A percentile compares a stretch with the other conserved stretches of the same genome.
These are phyloP conservation scores for Scheffersomyces stipitis DNA, from an alignment of 805 yeast genomes.

Conservation along the genomic window DNA sequence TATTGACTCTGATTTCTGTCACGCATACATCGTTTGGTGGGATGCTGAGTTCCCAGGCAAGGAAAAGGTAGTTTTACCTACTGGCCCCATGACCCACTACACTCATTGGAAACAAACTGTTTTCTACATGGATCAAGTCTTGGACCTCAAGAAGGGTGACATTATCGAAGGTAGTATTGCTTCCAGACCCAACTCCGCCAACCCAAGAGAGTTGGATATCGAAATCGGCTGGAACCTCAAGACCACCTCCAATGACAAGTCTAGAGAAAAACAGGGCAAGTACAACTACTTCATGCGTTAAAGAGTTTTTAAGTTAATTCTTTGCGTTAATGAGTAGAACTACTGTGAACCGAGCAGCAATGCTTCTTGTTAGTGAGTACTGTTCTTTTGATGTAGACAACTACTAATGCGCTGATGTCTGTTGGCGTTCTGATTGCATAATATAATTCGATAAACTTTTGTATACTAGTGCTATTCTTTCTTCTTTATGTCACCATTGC, in stretches of 20 bases:
- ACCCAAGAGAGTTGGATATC: constrained; percentile 90
- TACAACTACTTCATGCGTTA: constrained; percentile 72
- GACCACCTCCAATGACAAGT: constrained; percentile 43
- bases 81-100: constrained; percentile 92
- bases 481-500: too few species aligned
- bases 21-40: constrained; percentile 92
- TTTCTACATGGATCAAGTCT: constrained; percentile 80
- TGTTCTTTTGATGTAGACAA: too few species aligned
- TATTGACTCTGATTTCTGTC: constrained; percentile 75
- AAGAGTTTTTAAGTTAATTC: too few species aligned
- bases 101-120: constrained; percentile 99
- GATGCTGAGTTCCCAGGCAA: constrained; percentile 84
- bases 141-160: constrained; percentile 78
- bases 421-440: too few species aligned
- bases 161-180: constrained; percentile 66
- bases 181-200: constrained; percentile 70
- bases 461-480: too few species aligned
- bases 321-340: too few species aligned
- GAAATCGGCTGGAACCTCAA: constrained; percentile 59
- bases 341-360: too few species aligned
- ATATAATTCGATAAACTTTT: background rate
- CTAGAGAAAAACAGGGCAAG: constrained; percentile 59
- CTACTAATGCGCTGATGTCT: too few species aligned
- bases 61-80: constrained; percentile 72
- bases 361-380: background rate